phyloP scores from a whole-genome alignment of 352 stramenopile genomes.

The Phytophthora cajani region DNA sequence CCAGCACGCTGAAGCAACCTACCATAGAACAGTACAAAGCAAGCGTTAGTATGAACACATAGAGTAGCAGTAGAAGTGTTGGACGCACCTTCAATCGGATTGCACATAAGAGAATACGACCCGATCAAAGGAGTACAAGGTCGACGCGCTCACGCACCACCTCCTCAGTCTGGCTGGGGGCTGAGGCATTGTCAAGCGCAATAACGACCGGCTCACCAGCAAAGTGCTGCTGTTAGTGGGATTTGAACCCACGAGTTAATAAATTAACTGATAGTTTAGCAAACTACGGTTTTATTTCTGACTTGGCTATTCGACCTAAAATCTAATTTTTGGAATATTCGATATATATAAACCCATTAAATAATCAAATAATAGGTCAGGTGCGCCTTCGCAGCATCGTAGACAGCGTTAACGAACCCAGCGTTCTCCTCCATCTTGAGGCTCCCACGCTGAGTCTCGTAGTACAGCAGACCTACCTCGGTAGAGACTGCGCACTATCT shows the following conservation, averaged over 20 bases:
- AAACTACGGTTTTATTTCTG: too few species aligned
- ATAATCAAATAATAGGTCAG: too few species aligned
- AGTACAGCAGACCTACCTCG: conserved; percentile 2
- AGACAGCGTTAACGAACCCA: not conserved
- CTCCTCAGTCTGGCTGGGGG: conserved; percentile 1
- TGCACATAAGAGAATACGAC: conserved; percentile 26
- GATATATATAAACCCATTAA: too few species aligned
- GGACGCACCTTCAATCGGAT: conserved; percentile 17
- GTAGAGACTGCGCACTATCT: conserved; percentile 9
- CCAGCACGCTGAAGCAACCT: conserved; percentile 5
- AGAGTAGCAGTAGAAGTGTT: not conserved
- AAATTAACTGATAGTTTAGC: too few species aligned
- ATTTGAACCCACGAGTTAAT: too few species aligned
- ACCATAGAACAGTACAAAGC: not conserved
- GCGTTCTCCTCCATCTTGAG: not conserved
- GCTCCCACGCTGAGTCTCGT: not conserved
- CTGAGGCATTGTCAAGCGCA: conserved; percentile 7
- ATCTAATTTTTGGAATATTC: too few species aligned
- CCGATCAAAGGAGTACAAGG: conserved; percentile 4
- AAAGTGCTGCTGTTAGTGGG: not conserved
- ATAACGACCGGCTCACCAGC: not conserved
- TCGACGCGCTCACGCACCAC: not conserved
- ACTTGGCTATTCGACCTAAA: too few species aligned
- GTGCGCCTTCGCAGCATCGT: not conserved
- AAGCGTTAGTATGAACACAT: not conserved